A percentile compares a stretch with the other conserved stretches of the same genome.
Evolutionary conservation across 306 rosid genomes (phyloP).

Genomic region (Pterocarpus santalinus): DNA sequence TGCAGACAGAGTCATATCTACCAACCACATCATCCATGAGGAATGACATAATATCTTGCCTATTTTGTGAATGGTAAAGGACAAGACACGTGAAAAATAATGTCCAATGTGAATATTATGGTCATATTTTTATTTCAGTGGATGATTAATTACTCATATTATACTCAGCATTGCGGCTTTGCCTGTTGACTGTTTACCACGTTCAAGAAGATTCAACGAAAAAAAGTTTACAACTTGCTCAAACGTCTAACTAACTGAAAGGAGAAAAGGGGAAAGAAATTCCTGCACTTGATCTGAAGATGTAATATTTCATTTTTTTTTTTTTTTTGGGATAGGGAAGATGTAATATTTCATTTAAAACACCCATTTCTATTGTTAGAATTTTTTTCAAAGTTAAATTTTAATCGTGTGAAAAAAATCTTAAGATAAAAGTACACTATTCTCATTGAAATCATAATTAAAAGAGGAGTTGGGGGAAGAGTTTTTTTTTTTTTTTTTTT

Average conservation of each 20-base stretch:
- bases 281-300: too few species aligned
- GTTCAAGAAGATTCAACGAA: background rate
- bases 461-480: too few species aligned
- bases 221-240: conserved; percentile 3
- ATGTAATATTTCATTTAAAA: too few species aligned
- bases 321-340: too few species aligned
- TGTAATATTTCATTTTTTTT: too few species aligned
- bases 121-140: background rate
- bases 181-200: background rate
- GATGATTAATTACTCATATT: background rate
- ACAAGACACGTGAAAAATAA: conserved; percentile 6
- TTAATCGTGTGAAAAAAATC: too few species aligned
- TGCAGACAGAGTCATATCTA: background rate
- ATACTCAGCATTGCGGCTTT: background rate
- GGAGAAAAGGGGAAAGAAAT: too few species aligned
- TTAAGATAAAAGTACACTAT: too few species aligned
- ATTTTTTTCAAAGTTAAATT: too few species aligned
- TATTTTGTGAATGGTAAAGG: background rate
- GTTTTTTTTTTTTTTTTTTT: too few species aligned
- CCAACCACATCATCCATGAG: background rate
- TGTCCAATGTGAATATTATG: conserved; percentile 1
- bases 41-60: background rate
- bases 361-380: too few species aligned
- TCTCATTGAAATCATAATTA: too few species aligned
- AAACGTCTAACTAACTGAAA: background rate